These are phyloP conservation scores for Oryza nivara DNA, from an alignment of 176 grass and related monocot genomes.

Conservation along the genomic window DNA sequence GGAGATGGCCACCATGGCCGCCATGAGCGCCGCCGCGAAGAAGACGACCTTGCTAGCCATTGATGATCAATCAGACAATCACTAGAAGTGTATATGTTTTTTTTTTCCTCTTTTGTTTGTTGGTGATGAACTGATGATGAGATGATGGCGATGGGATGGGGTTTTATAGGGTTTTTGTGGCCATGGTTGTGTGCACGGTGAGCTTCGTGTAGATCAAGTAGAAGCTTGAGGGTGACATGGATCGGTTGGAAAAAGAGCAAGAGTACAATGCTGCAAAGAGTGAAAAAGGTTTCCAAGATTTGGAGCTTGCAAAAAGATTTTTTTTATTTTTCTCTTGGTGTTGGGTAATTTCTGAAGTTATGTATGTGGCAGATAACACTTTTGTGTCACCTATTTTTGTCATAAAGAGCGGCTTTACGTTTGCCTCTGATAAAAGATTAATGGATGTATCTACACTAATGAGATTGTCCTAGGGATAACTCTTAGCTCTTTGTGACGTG, in stretches of 20 bases:
- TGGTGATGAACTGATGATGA: neutral
- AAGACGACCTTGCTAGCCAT: neutral
- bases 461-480: neutral
- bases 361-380: neutral
- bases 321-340: neutral
- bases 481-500: neutral
- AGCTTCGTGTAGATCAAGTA: neutral
- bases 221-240: neutral
- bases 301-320: slow-evolving; percentile 33
- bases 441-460: neutral
- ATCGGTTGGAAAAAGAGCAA: neutral
- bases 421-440: neutral
- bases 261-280: neutral
- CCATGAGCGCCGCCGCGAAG: slow-evolving; percentile 26
- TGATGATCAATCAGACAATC: too few species aligned
- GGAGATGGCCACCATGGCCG: slow-evolving; percentile 32
- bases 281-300: neutral
- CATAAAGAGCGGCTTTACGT: neutral
- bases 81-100: neutral
- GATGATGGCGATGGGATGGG: neutral
- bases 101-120: neutral
- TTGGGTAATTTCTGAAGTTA: neutral
- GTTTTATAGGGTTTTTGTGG: slow-evolving; percentile 1
- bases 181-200: slow-evolving; percentile 29
- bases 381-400: neutral